Percentiles rank a stretch among this genome's conserved stretches.
Conservation (phyloP, 208 protist species). For the Trypanosoma lewisi region DNA sequence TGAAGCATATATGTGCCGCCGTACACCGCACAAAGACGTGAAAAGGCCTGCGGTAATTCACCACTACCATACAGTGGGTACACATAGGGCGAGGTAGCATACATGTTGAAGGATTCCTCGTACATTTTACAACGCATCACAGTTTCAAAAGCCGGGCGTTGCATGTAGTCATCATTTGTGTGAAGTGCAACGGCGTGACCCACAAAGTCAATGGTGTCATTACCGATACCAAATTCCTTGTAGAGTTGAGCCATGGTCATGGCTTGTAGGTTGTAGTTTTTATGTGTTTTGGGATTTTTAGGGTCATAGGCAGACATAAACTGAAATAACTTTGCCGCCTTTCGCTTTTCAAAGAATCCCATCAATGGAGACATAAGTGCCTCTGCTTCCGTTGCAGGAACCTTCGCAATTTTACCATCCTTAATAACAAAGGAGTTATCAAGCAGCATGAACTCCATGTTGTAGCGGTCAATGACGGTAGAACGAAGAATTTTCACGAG, state of each 20-base stretch:
- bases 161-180: constrained; percentile 92
- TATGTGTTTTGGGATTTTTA: constrained; percentile 88
- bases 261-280: constrained; percentile 84
- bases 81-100: constrained; percentile 97
- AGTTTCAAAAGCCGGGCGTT: constrained; percentile 91
- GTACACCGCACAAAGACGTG: constrained; percentile 91
- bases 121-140: constrained; percentile 97
- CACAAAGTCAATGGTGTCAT: constrained; percentile 97
- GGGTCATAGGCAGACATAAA: constrained; percentile 91
- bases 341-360: constrained; percentile 98
- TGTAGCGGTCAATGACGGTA: constrained; percentile 98
- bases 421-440: constrained; percentile 97
- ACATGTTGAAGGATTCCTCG: constrained; percentile 93
- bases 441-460: constrained; percentile 98
- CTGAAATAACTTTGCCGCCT: constrained; percentile 92
- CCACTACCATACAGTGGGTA: constrained; percentile 99
- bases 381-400: constrained; percentile 96
- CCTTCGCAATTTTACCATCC: constrained; percentile 95
- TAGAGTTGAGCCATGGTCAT: constrained; percentile 94
- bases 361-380: constrained; percentile 96
- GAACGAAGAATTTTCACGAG: constrained; percentile 97
- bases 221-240: constrained; percentile 93
- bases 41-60: constrained; percentile 99
- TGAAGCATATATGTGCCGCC: constrained; percentile 99
- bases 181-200: constrained; percentile 95